Conservation (phyloP, 169 alveolate genomes). For the Plasmodium gonderi region DNA sequence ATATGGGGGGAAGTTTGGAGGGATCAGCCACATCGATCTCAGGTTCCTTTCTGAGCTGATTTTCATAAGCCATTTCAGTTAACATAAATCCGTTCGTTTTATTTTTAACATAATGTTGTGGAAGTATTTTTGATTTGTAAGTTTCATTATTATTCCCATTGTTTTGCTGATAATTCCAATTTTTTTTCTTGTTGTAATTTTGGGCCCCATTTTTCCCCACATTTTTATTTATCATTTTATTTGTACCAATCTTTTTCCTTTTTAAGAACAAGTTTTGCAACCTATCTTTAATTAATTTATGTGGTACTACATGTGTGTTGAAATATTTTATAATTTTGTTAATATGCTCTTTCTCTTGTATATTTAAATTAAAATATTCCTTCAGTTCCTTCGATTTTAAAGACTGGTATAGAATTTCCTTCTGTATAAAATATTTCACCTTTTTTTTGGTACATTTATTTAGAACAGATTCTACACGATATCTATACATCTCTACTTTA, state of each 20-base stretch:
- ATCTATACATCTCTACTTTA: slow-evolving; percentile 39
- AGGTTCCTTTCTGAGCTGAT: slow-evolving; percentile 60
- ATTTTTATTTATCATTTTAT: not conserved
- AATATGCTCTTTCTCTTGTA: slow-evolving; percentile 25
- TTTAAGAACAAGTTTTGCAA: slow-evolving; percentile 24
- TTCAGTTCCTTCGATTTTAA: slow-evolving; percentile 44
- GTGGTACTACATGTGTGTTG: slow-evolving; percentile 25
- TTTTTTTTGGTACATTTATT: slow-evolving; percentile 46
- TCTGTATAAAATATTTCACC: slow-evolving; percentile 31
- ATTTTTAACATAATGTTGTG: not conserved
- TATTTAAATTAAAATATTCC: slow-evolving; percentile 39
- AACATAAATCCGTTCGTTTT: slow-evolving; percentile 15
- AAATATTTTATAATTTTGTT: slow-evolving; percentile 32
- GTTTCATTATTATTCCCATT: not conserved
- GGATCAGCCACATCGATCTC: slow-evolving; percentile 66
- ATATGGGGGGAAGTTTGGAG: slow-evolving; percentile 41
- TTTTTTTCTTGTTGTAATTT: not conserved
- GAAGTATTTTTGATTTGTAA: not conserved
- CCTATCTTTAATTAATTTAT: slow-evolving; percentile 53
- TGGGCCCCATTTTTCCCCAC: not conserved
- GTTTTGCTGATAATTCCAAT: not conserved
- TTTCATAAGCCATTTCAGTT: slow-evolving; percentile 41
- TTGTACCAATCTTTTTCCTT: not conserved
- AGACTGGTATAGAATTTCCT: slow-evolving; percentile 55
- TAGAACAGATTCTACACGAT: slow-evolving; percentile 59